Base-by-base conservation (phyloP, 2,329 filamentous ascomycete species). In the Epicoccum nigrum region DNA sequence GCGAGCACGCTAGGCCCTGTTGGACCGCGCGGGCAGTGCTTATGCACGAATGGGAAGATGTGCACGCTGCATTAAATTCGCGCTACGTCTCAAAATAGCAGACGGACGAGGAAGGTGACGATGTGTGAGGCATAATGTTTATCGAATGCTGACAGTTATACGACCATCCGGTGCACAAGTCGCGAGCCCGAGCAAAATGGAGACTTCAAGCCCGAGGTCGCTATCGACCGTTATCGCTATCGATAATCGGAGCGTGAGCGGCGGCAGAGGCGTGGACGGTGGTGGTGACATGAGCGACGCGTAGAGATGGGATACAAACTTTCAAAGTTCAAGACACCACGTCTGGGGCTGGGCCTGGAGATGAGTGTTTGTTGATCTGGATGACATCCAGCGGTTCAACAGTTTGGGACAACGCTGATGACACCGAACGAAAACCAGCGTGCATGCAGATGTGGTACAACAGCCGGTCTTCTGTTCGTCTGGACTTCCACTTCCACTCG, bases 101-200 rank as follows among this genome's bases (percentile, higher is more conserved):
- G 52, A 50, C 56, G 37, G 45, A 46, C 59, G 54, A 54, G 41
- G 40, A 51, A 54, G 48, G 48, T 53, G 51, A 58, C 51, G 55
- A 58, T 63, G 46, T 48, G 58, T 43, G 51, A 50, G 50, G 60
- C 55, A 60, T 60, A 58, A 56, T 46, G 59, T 54, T 61, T 68
- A 70, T 71, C 63, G 65, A 65, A 60, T 63, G 68, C 68, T 68
- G 67, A 64, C 64, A 59, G 40, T 57, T 64, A 67, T 67, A 69
- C 68, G 61, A 63, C 30, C 34, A 41, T 50, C 51, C 41, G 43
- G 46, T 68, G 67, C 67, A 71, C 62, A 69, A 70, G 45, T 62
- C 45, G 34, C 31, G 38, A 19, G 32, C 32, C 32, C 13, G 16
- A 31, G 31, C 32, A 42, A 15, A 16, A 21, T 46, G 33, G 49